Base-by-base conservation (phyloP, 2,329 filamentous ascomycete genomes). In the Pestalotiopsis sp. region DNA sequence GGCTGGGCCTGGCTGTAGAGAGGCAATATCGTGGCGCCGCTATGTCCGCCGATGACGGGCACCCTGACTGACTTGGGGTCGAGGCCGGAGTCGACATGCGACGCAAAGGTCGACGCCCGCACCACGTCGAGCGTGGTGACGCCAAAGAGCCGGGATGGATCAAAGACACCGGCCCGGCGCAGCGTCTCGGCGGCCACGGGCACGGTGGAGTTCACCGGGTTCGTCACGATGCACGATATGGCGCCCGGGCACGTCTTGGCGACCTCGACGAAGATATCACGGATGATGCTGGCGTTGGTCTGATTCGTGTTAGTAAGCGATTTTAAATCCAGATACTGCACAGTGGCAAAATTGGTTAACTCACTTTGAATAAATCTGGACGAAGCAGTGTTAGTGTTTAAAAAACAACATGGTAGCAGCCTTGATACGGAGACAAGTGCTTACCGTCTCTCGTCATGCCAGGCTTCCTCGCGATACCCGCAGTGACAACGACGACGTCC, bases 201-300 rank as follows among this genome's bases (percentile, higher is more conserved):
- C 12, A 57, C 52, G 52, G 52, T 57, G n/a, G 52, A 57, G 23
- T 57, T 57, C 4, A 57, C 52, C 9, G 52, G 52, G n/a, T 57
- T 57, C n/a, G 52, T 57, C 6, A 57, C 52, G 11, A 57, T 25
- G 11, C 52, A 57, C 12, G 12, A 20, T 0, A 57, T 17, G 13
- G 52, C 52, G 2, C 23, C 14, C 11, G 52, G 52, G 52, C 52
- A 20, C n/a, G 52, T 57, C 23, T 25, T 57, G 52, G 52, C 52
- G 9, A 57, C 52, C 23, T 57, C 52, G 13, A 3, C 11, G 12
- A 57, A 57, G 23, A 57, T 57, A n/a, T 57, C 52, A 3, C 52
- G 52, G n/a, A 57, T 57, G 52, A 57, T 57, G 52, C 52, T 57
- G n/a, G 52, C 52, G 6, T 57, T 57, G n/a, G 52, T 57, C 52